These are phyloP conservation scores for Cornus controversa DNA, from an alignment of 148 eudicot species.

Conservation along the genomic window DNA sequence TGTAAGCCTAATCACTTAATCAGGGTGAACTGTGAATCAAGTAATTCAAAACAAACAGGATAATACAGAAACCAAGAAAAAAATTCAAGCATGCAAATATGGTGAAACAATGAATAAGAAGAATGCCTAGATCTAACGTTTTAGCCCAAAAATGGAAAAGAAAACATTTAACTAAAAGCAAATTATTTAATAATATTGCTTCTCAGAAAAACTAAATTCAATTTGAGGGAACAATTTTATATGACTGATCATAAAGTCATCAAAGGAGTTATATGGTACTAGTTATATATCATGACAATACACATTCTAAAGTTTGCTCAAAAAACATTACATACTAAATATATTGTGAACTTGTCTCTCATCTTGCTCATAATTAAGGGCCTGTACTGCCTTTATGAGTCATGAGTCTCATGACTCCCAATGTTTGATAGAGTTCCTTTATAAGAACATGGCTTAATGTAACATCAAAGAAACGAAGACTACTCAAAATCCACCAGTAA, in stretches of 20 bases:
- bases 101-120: not conserved
- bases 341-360: not conserved
- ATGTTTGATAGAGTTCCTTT: too few species aligned
- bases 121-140: too few species aligned
- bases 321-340: too few species aligned
- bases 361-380: not conserved
- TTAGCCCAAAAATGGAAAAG: not conserved
- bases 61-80: slow-evolving; percentile 1
- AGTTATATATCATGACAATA: too few species aligned
- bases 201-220: not conserved
- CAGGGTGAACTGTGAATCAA: not conserved
- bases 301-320: not conserved
- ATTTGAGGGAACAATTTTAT: not conserved
- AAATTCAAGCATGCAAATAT: not conserved
- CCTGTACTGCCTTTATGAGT: too few species aligned
- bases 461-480: too few species aligned
- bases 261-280: not conserved
- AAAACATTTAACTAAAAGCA: too few species aligned
- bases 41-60: slow-evolving; percentile 1
- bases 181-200: not conserved
- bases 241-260: not conserved
- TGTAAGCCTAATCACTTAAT: not conserved
- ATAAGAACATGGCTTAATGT: too few species aligned
- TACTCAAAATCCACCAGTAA: too few species aligned
- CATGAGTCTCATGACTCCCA: too few species aligned